Percentiles rank a stretch among this genome's conserved stretches.
Evolutionary conservation across 495 filamentous ascomycete genomes (phyloP).

Genomic region (Neurospora tetrasperma): DNA sequence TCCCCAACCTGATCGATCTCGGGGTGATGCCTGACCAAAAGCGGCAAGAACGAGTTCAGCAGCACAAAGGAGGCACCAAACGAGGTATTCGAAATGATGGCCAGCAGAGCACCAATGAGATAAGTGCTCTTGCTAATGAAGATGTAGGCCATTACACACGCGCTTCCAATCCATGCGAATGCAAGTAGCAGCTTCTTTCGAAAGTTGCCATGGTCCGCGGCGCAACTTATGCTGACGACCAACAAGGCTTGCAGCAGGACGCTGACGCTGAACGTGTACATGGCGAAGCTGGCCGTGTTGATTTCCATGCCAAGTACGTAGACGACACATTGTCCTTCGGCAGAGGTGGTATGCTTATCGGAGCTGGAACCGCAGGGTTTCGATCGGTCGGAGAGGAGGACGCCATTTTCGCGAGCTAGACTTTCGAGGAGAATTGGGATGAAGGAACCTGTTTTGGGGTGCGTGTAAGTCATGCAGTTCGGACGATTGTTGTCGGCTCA

Average conservation of each 20-base stretch:
- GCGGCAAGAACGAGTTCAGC: slow-evolving; percentile 72
- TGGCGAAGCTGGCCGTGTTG: slow-evolving; percentile 94
- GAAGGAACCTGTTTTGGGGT: slow-evolving; percentile 58
- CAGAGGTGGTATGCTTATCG: slow-evolving; percentile 19
- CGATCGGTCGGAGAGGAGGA: slow-evolving; percentile 63
- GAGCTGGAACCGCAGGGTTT: slow-evolving; percentile 54
- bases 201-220: slow-evolving; percentile 90
- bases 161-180: slow-evolving; percentile 73
- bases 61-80: slow-evolving; percentile 81
- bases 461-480: neutral
- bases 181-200: slow-evolving; percentile 74
- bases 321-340: slow-evolving; percentile 68
- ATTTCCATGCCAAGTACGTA: slow-evolving; percentile 73
- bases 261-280: slow-evolving; percentile 94
- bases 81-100: slow-evolving; percentile 83
- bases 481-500: neutral
- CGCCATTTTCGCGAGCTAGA: slow-evolving; percentile 79
- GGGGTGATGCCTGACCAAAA: slow-evolving; percentile 71
- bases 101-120: slow-evolving; percentile 68
- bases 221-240: slow-evolving; percentile 91
- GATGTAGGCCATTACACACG: slow-evolving; percentile 83
- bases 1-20: slow-evolving; percentile 27
- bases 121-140: slow-evolving; percentile 63
- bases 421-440: slow-evolving; percentile 95
- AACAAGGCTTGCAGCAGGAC: slow-evolving; percentile 80